Percentiles rank a stretch among this genome's conserved stretches.
Conservation (phyloP, 148 eudicot genomes). For the Chenopodium album region DNA sequence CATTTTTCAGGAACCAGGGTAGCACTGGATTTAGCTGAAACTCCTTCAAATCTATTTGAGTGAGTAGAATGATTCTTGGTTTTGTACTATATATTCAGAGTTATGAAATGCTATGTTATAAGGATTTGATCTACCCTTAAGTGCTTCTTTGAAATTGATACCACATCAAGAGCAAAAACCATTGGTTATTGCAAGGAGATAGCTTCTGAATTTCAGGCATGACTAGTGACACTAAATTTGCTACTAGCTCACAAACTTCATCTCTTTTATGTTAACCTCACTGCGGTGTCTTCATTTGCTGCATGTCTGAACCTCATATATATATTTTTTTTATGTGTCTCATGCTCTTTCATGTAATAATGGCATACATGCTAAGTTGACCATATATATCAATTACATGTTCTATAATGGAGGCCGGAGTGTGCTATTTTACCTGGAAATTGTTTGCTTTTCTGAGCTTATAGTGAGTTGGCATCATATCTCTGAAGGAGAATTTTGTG, state of each 20-base stretch:
- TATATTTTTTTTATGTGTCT: neutral
- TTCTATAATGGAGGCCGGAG: too few species aligned
- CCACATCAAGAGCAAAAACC: neutral
- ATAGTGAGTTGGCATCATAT: too few species aligned
- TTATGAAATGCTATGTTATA: neutral
- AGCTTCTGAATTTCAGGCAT: neutral
- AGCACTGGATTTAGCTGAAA: conserved; percentile 93
- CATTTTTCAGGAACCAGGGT: conserved; percentile 98
- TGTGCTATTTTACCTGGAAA: too few species aligned
- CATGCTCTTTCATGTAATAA: conserved; percentile 7
- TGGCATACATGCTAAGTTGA: neutral
- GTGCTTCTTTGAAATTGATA: neutral
- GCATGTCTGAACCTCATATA: neutral
- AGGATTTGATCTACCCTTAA: neutral
- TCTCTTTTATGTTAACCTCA: neutral
- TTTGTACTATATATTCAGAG: conserved; percentile 2
- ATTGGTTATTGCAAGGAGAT: conserved; percentile 5
- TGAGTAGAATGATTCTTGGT: conserved; percentile 42
- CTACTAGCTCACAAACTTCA: neutral
- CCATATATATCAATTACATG: neutral
- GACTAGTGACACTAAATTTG: neutral
- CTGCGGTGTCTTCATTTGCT: neutral
- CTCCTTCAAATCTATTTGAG: conserved; percentile 96
- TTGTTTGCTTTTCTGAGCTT: too few species aligned
- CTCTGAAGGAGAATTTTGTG: too few species aligned